Percentiles rank a stretch among this genome's conserved stretches.
Conservation (phyloP, 331 rosid species). For the Prunus yedoensis region DNA sequence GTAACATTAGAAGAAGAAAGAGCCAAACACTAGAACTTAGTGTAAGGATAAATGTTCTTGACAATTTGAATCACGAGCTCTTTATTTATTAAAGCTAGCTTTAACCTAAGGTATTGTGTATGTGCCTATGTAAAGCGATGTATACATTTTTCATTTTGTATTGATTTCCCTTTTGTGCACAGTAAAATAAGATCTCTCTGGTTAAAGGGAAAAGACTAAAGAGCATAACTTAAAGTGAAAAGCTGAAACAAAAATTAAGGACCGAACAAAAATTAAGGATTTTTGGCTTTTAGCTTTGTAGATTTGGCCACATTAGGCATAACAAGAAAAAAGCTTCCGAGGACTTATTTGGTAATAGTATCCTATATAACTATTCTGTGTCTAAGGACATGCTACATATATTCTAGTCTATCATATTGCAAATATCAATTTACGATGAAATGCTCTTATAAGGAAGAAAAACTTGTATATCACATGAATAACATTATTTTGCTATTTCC, state of each 20-base stretch:
- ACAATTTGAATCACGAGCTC: too few relatives aligned
- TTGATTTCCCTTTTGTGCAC: conserved; percentile 1
- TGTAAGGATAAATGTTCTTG: background rate
- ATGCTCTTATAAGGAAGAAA: too few relatives aligned
- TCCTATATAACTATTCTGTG: too few relatives aligned
- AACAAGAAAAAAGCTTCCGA: background rate
- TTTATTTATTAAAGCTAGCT: too few relatives aligned
- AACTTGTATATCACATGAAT: too few relatives aligned
- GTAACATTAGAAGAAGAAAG: too few relatives aligned
- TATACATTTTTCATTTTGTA: background rate
- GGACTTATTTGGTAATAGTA: too few relatives aligned
- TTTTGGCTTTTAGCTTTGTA: conserved; percentile 1
- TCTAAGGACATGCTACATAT: too few relatives aligned
- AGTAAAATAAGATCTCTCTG: background rate
- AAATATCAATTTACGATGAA: too few relatives aligned
- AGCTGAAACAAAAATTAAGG: background rate
- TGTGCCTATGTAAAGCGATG: background rate
- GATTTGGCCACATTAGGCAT: background rate
- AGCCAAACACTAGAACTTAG: too few relatives aligned
- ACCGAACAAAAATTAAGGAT: background rate
- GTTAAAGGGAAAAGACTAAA: conserved; percentile 4
- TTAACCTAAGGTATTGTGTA: background rate
- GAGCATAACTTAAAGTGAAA: conserved; percentile 18
- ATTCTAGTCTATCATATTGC: too few relatives aligned
- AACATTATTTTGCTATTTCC: too few relatives aligned